Base-by-base conservation (phyloP, 2,329 filamentous ascomycete species). In the Xylaria sp. region DNA sequence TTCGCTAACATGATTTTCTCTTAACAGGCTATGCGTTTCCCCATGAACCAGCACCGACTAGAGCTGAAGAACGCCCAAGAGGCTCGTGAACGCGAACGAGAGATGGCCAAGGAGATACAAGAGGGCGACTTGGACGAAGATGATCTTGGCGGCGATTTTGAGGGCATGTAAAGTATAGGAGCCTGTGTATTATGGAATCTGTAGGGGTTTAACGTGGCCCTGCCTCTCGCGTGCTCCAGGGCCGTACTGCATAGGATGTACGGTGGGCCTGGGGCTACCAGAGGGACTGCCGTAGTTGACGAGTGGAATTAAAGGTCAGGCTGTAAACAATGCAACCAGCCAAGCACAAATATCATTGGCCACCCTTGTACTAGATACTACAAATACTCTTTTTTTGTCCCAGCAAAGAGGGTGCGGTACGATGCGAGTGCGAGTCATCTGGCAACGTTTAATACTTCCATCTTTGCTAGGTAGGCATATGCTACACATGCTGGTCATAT, bases 31-130 rank as follows among this genome's bases (percentile, higher is more conserved):
- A 99, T 99, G 96, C 90, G 96, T 62, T 99, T 98, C 82, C 96
- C 96, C 2, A 98, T 98, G 95, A 97, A 99, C 84, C 96, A 98
- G 81, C 96, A 99, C 81, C 89, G 96, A 20, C 86, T 98, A 63
- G 96, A 99, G 81, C 87, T 99, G 63, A 98, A 97, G 87, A 98
- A 97, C 75, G 96, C 96, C 0, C 95, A 98, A 80, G 96, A 99
- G 81, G 96, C 96, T n/a, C 88, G 96, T 57, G 96, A 99, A 80
- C 88, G 96, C 22, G 96, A 99, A 84, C 88, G 96, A 20, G 96
- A 99, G 82, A 89, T 99, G 85, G 96, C 94, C 70, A 98, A 98
- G 86, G 96, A 99, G 85, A 98, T 99, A 77, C 93, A 97, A 81
- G 96, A 98, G 73, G 96, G 95, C 22, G 96, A 99, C 77, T 87